Evolutionary conservation across 306 rosid genomes (phyloP).

Genomic region (Comarum palustre): DNA sequence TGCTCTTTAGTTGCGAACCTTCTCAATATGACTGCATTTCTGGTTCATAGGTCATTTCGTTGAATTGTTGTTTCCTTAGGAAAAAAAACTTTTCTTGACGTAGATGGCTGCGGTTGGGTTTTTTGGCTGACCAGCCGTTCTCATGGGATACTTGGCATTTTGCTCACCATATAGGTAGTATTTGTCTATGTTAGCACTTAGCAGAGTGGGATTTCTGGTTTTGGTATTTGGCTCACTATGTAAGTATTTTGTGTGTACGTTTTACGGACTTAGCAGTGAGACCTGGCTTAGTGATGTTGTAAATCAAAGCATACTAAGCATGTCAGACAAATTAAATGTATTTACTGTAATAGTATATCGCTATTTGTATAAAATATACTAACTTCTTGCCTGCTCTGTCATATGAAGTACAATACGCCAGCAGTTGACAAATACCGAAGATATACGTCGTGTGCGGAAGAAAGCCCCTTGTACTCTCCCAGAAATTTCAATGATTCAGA

Average conservation of each 20-base stretch:
- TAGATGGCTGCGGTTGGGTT: neutral
- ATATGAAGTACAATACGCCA: constrained; percentile 77
- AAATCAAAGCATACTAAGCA: constrained; percentile 7
- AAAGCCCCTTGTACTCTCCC: constrained; percentile 88
- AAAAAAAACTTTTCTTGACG: constrained; percentile 5
- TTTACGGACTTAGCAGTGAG: neutral
- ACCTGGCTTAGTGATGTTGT: neutral
- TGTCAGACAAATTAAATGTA: neutral
- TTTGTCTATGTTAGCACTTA: neutral
- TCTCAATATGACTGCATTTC: constrained; percentile 3
- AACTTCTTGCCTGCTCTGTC: constrained; percentile 19
- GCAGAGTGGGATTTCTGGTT: neutral
- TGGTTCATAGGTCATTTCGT: neutral
- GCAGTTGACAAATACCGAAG: constrained; percentile 86
- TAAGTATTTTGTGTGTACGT: neutral
- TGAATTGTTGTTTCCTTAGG: neutral
- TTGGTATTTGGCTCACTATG: neutral
- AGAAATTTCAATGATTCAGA: constrained; percentile 80
- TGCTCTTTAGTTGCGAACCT: neutral
- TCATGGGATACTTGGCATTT: neutral
- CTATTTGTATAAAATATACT: neutral
- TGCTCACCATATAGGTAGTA: neutral
- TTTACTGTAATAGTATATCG: neutral
- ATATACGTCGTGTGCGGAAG: constrained; percentile 83
- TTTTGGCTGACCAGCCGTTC: neutral